Evolutionary conservation across 345 rosid species (phyloP).

Genomic region (Bruguiera parviflora): DNA sequence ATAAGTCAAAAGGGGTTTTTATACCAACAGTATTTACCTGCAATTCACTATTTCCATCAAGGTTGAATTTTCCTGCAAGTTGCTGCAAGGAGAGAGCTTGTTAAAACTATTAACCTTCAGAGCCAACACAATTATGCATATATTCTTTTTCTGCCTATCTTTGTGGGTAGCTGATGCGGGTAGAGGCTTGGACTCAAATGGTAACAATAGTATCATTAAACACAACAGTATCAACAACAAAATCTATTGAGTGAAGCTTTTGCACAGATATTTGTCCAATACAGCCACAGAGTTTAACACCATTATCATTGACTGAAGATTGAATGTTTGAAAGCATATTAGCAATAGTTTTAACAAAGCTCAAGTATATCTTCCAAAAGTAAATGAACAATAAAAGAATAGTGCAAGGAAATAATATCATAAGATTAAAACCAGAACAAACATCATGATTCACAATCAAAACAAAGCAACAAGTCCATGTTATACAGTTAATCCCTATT

Average conservation of each 20-base stretch:
- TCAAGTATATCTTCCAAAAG: too few relatives aligned
- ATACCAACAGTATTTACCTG: constrained; percentile 44
- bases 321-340: too few relatives aligned
- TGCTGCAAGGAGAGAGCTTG: constrained; percentile 38
- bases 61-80: constrained; percentile 63
- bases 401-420: not conserved
- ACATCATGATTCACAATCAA: not conserved
- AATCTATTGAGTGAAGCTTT: too few relatives aligned
- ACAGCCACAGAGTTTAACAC: too few relatives aligned
- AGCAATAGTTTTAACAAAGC: too few relatives aligned
- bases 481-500: not conserved
- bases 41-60: constrained; percentile 76
- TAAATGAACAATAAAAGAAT: not conserved
- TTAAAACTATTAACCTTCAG: constrained; percentile 22
- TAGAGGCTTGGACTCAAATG: too few relatives aligned
- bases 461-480: not conserved
- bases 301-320: too few relatives aligned
- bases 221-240: too few relatives aligned
- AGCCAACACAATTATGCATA: constrained; percentile 11
- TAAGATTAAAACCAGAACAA: not conserved
- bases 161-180: not conserved
- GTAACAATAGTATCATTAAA: too few relatives aligned
- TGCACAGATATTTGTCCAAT: too few relatives aligned
- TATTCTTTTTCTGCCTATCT: not conserved
- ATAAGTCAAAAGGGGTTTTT: constrained; percentile 9